Evolutionary conservation across 1,284 basidiomycete genomes (phyloP).

Genomic region (Pseudozyma flocculosa): DNA sequence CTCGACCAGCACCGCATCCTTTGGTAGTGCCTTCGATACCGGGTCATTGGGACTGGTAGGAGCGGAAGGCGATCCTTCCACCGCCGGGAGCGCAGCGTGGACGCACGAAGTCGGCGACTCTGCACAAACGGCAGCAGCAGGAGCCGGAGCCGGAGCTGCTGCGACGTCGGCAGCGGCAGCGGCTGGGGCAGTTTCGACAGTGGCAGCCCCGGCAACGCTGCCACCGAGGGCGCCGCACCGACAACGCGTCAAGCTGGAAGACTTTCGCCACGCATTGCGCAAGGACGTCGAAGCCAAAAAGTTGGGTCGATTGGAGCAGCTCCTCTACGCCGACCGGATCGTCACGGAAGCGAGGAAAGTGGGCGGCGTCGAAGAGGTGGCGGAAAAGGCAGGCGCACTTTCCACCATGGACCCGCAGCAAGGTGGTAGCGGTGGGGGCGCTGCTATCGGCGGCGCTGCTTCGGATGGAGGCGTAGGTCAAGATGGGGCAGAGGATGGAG

Average conservation of each 20-base stretch:
- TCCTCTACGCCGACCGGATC: slow-evolving; percentile 54
- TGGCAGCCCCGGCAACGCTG: slow-evolving; percentile 12
- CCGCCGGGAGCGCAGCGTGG: too few relatives aligned
- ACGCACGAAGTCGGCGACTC: too few relatives aligned
- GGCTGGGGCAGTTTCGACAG: too few relatives aligned
- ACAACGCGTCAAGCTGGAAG: slow-evolving; percentile 52
- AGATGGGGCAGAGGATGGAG: too few relatives aligned
- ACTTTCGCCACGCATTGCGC: slow-evolving; percentile 53
- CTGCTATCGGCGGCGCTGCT: too few relatives aligned
- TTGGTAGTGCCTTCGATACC: slow-evolving; percentile 6
- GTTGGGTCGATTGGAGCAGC: slow-evolving; percentile 51
- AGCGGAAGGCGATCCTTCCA: too few relatives aligned
- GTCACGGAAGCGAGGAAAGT: slow-evolving; percentile 52
- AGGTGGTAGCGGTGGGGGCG: too few relatives aligned
- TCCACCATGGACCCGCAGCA: slow-evolving; percentile 17
- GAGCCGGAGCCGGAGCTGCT: too few relatives aligned
- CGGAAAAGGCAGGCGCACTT: slow-evolving; percentile 42
- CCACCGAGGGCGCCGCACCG: slow-evolving; percentile 35
- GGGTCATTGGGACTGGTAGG: not conserved
- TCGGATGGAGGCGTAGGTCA: too few relatives aligned
- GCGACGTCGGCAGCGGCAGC: too few relatives aligned
- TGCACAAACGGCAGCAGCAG: too few relatives aligned
- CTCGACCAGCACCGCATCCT: slow-evolving; percentile 20
- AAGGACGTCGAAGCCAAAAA: slow-evolving; percentile 53
- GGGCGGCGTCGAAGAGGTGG: slow-evolving; percentile 48